Evolutionary conservation across 73 alveolate species (phyloP).

Genomic region (Paramecium pentaurelia): DNA sequence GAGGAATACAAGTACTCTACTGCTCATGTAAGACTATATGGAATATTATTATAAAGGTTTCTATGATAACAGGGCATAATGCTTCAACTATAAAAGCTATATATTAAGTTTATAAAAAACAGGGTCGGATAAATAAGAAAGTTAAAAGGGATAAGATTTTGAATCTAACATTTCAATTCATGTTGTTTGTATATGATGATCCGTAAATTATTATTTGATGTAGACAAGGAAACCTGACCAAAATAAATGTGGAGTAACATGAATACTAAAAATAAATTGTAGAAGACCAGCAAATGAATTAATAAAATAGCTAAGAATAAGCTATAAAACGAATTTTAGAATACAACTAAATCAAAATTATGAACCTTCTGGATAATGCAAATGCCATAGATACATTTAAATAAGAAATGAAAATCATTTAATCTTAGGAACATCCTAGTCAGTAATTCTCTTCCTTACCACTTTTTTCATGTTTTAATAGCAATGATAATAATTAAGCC

Average conservation of each 20-base stretch:
- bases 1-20: background rate
- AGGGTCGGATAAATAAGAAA: conserved; percentile 3
- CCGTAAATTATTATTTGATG: background rate
- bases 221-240: background rate
- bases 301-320: background rate
- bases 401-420: background rate
- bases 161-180: background rate
- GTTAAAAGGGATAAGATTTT: background rate
- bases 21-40: background rate
- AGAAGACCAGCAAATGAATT: background rate
- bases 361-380: background rate
- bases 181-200: background rate
- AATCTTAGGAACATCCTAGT: background rate
- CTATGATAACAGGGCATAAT: conserved; percentile 15
- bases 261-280: background rate
- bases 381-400: background rate
- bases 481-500: background rate
- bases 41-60: background rate
- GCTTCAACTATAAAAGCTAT: conserved; percentile 16
- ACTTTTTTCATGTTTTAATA: background rate
- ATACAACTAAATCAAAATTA: background rate
- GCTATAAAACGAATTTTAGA: background rate
- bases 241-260: background rate
- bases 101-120: background rate
- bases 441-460: background rate